A percentile compares a stretch with the other conserved stretches of the same genome.
Conservation (phyloP, 768 basidiomycete genomes). For the Rhizopogon vesiculosus region DNA sequence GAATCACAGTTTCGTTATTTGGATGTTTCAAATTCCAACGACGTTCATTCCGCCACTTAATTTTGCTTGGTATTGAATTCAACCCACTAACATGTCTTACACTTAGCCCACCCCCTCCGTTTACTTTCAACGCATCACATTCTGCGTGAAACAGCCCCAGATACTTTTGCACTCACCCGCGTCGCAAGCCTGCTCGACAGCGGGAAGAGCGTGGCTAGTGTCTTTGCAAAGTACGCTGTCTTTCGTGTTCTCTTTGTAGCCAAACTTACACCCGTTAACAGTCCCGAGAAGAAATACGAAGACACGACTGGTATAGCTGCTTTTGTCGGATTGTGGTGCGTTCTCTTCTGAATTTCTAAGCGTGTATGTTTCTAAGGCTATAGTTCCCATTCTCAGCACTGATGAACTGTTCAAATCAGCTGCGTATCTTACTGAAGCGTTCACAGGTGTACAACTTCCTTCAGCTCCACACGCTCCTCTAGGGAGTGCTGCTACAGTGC, state of each 20-base stretch:
- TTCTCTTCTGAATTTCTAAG: background rate
- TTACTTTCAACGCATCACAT: slow-evolving; percentile 71
- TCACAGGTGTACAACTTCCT: slow-evolving; percentile 28
- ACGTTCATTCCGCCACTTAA: background rate
- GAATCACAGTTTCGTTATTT: no score
- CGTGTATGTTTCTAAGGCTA: background rate
- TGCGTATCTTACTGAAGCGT: slow-evolving; percentile 70
- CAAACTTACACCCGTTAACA: background rate
- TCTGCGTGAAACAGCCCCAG: slow-evolving; percentile 60
- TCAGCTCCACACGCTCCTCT: background rate
- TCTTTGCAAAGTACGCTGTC: slow-evolving; percentile 41
- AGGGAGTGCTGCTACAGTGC: no score
- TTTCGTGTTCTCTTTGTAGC: background rate
- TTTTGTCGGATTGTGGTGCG: slow-evolving; percentile 55
- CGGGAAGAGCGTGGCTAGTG: slow-evolving; percentile 48
- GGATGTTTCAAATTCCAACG: no score
- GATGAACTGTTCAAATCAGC: slow-evolving; percentile 78
- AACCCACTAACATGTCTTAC: background rate
- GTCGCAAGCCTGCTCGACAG: slow-evolving; percentile 66
- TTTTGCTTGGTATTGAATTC: background rate
- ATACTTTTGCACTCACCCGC: slow-evolving; percentile 70
- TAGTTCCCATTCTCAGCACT: slow-evolving; percentile 35
- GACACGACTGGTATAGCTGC: slow-evolving; percentile 55
- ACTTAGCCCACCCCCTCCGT: background rate
- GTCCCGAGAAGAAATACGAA: slow-evolving; percentile 46